phyloP scores from a whole-genome alignment of 75 land plant genomes.

The Larix kaempferi region DNA sequence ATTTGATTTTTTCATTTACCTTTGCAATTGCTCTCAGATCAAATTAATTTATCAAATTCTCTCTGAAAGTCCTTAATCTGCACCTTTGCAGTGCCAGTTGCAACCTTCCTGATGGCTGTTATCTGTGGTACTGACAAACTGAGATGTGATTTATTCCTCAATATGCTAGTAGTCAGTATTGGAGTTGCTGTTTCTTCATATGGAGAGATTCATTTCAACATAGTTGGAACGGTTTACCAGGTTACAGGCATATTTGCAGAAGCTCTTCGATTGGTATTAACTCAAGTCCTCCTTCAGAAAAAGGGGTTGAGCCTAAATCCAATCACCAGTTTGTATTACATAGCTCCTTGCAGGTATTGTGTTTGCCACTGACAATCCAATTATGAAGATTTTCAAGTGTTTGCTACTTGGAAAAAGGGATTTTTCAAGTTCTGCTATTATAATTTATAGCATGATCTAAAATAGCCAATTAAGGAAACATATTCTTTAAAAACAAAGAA shows the following conservation, averaged over 20 bases:
- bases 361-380: not conserved
- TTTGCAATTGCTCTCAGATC: not conserved
- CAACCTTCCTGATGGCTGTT: conserved; percentile 88
- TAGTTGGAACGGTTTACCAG: conserved; percentile 82
- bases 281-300: conserved; percentile 91
- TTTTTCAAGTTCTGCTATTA: conserved; percentile 2
- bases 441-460: not conserved
- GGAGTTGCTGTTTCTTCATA: conserved; percentile 92
- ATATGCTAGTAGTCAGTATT: conserved; percentile 92
- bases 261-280: conserved; percentile 91
- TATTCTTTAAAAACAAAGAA: too few species aligned
- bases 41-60: not conserved
- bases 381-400: not conserved
- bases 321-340: conserved; percentile 88
- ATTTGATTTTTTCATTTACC: not conserved
- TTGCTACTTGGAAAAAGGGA: not conserved
- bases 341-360: conserved; percentile 94
- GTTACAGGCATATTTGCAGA: conserved; percentile 91
- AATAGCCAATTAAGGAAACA: too few species aligned
- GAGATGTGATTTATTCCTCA: conserved; percentile 79
- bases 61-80: conserved; percentile 1
- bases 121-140: conserved; percentile 77
- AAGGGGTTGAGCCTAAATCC: conserved; percentile 90
- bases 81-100: conserved; percentile 84
- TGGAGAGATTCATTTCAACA: conserved; percentile 94